Conservation (phyloP, 768 basidiomycete species). For the Xerocomellus chrysenteron region DNA sequence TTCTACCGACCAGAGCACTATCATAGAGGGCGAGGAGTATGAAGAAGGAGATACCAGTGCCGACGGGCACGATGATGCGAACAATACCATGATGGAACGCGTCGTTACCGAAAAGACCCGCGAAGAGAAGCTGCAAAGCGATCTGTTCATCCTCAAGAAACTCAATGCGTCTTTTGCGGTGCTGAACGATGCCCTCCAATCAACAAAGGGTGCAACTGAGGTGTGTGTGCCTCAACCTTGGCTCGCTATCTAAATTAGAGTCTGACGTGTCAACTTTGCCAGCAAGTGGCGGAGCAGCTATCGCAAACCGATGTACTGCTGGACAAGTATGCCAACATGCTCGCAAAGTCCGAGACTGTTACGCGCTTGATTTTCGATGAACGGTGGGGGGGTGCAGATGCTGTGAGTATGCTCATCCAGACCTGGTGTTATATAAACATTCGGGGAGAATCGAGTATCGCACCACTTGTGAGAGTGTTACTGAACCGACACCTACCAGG, state of each 20-base stretch:
- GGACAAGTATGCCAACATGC: conserved; percentile 69
- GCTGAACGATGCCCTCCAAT: conserved; percentile 66
- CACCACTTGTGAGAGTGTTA: neutral
- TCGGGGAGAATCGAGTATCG: neutral
- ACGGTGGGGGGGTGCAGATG: conserved; percentile 71
- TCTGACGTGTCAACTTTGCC: neutral
- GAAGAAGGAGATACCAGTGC: conserved; percentile 13
- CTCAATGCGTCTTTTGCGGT: conserved; percentile 67
- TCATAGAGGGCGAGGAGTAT: conserved; percentile 25
- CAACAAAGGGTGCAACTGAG: conserved; percentile 67
- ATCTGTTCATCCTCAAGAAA: conserved; percentile 70
- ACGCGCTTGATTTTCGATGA: conserved; percentile 74
- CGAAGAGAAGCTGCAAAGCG: conserved; percentile 75
- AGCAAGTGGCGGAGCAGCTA: conserved; percentile 68
- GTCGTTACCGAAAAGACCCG: conserved; percentile 37
- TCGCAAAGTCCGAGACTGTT: conserved; percentile 68
- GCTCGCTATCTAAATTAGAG: neutral
- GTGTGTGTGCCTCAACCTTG: conserved; percentile 46
- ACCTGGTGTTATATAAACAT: neutral
- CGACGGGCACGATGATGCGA: conserved; percentile 14
- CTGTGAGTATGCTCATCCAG: conserved; percentile 42
- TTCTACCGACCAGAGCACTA: conserved; percentile 24
- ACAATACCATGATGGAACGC: conserved; percentile 27
- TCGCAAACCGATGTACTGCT: conserved; percentile 71
- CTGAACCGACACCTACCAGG: conserved; percentile 39